Percentiles rank a stretch among this genome's conserved stretches.
These are phyloP conservation scores for Brassica incana DNA, from an alignment of 345 rosid species.

Conservation along the genomic window DNA sequence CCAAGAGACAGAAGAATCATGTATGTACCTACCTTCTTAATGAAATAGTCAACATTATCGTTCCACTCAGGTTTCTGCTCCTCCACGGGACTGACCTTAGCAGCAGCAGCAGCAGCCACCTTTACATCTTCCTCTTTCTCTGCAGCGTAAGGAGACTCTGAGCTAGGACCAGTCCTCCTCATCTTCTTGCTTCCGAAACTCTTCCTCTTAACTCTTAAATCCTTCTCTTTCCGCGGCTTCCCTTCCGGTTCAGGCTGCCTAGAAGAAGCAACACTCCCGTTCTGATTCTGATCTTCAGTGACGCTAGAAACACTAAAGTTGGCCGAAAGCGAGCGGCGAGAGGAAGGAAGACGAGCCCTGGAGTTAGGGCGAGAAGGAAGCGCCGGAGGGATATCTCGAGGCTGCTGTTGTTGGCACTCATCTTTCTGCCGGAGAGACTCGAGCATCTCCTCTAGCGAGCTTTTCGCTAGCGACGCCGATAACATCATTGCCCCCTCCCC, in stretches of 20 bases:
- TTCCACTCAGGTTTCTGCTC: conserved; percentile 57
- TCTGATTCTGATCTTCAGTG: conserved; percentile 39
- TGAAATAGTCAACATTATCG: conserved; percentile 70
- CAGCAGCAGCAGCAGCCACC: neutral
- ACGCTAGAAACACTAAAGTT: conserved; percentile 45
- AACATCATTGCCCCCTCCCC: conserved; percentile 52
- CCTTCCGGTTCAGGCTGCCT: conserved; percentile 35
- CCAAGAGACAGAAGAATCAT: neutral
- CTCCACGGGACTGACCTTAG: conserved; percentile 19
- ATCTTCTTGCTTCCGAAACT: conserved; percentile 85
- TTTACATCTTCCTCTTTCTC: conserved; percentile 35
- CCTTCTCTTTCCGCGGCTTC: conserved; percentile 77
- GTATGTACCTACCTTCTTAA: conserved; percentile 80
- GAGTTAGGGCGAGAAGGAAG: conserved; percentile 89
- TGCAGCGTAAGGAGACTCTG: conserved; percentile 64
- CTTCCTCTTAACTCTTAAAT: conserved; percentile 46
- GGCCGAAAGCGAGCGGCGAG: conserved; percentile 67
- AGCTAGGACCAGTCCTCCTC: conserved; percentile 53
- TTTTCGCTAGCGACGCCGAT: conserved; percentile 71
- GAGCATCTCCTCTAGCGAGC: conserved; percentile 98
- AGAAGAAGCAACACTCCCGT: conserved; percentile 20
- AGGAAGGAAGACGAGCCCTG: conserved; percentile 77
- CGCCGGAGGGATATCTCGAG: conserved; percentile 84
- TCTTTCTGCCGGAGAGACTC: conserved; percentile 74
- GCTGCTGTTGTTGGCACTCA: conserved; percentile 55